phyloP scores from a whole-genome alignment of 495 filamentous ascomycete species.

The Trichoderma asperelloides region DNA sequence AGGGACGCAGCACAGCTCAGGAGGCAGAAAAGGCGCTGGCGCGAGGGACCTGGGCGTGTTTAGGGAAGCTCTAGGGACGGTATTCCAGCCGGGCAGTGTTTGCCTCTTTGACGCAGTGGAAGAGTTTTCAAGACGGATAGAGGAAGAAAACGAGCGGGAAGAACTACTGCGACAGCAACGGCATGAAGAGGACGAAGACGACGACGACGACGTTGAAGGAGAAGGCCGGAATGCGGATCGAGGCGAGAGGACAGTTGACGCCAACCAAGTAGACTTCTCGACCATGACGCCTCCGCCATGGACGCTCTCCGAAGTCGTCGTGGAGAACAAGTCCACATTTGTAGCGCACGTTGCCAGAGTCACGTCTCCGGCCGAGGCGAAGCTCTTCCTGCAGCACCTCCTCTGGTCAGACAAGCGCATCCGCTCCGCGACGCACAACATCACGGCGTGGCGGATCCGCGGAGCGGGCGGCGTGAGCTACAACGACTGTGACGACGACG shows the following conservation, averaged over 20 bases:
- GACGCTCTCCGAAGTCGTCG: slow-evolving; percentile 59
- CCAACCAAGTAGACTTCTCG: slow-evolving; percentile 11
- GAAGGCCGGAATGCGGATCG: not conserved
- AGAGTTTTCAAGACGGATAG: slow-evolving; percentile 30
- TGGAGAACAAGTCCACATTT: slow-evolving; percentile 84
- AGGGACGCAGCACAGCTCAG: slow-evolving; percentile 48
- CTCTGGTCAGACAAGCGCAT: slow-evolving; percentile 72
- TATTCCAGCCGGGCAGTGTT: slow-evolving; percentile 65
- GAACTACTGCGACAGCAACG: slow-evolving; percentile 13
- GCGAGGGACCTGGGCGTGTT: slow-evolving; percentile 56
- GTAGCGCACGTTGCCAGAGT: slow-evolving; percentile 66
- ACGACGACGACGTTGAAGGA: slow-evolving; percentile 13
- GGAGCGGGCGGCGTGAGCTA: slow-evolving; percentile 39
- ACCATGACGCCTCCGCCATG: slow-evolving; percentile 43
- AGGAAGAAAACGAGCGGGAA: slow-evolving; percentile 18
- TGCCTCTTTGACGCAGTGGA: slow-evolving; percentile 86
- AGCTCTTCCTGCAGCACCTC: slow-evolving; percentile 59
- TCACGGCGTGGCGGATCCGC: slow-evolving; percentile 55
- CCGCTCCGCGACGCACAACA: slow-evolving; percentile 85
- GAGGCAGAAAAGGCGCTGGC: slow-evolving; percentile 54
- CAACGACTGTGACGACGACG: slow-evolving; percentile 93
- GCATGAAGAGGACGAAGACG: slow-evolving; percentile 11
- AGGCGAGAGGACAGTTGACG: slow-evolving; percentile 7
- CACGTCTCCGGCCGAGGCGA: slow-evolving; percentile 56
- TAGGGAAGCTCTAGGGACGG: slow-evolving; percentile 51